Evolutionary conservation across 805 yeast genomes (phyloP), one percentile per base, ranked within the genome.

Genomic region (Lipomyces sp.): DNA sequence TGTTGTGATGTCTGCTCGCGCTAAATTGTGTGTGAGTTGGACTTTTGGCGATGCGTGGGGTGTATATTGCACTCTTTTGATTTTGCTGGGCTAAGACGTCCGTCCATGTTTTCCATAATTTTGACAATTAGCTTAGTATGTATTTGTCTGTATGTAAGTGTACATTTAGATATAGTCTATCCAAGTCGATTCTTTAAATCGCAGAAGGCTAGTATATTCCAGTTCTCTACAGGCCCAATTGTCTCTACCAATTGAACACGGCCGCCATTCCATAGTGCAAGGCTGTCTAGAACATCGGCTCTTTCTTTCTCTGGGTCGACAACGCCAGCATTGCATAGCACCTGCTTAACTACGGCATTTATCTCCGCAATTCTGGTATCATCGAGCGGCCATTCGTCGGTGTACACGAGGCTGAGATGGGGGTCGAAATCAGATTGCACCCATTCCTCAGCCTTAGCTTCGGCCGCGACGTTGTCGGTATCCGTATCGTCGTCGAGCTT

Each of bases 371-470:
- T 73, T 50, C 79, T 70, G 1, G 90, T 89, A 61, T 75, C 82
- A 56, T 82, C 82, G 13, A 86, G 76, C 8, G 86, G 87, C 58
- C 78, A 75, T 24, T 77, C 64, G 51, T 80, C 76, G 8, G 88
- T 80, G 65, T 86, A 86, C 4, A 81, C 81, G 47, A 86, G 67
- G 6, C 89, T 82, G 16, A 86, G 70, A 64, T 86, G 95, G 1
- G 95, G 95, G 45, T 77, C 79, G 62, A 72, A 86, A 46, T 80
- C 83, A 3, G 67, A 61, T 13, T 53, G 54, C 3, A 77, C 75
- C 90, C 91, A 84, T 11, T 7, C 28, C 23, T 72, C 72, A 5
- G 68, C 72, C 0, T n/a, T n/a, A n/a, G 87, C 82, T 31, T 75
- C 71, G 38, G 63, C 61, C 28, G 74, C 69, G 6, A 73, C 71